Evolutionary conservation across 106 monocot genomes (phyloP).

Genomic region (Allium fistulosum): DNA sequence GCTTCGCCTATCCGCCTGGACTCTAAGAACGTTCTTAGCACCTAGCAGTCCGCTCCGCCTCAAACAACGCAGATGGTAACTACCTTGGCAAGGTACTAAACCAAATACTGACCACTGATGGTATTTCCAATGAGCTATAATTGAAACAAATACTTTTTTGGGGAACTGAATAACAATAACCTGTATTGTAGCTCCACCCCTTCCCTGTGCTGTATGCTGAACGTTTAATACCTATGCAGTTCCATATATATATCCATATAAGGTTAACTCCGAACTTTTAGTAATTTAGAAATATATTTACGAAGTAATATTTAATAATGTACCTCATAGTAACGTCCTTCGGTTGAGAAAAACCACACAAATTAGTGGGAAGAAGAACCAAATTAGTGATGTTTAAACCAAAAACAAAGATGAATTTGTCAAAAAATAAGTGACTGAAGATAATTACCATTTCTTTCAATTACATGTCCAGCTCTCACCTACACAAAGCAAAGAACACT

Average conservation of each 20-base stretch:
- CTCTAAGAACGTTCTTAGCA: not conserved
- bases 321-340: conserved; percentile 93
- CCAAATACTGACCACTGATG: not conserved
- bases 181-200: conserved; percentile 82
- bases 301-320: not conserved
- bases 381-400: conserved; percentile 8
- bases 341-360: conserved; percentile 12
- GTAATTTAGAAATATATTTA: not conserved
- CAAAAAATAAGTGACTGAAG: conserved; percentile 12
- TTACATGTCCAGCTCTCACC: conserved; percentile 83
- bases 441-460: conserved; percentile 82
- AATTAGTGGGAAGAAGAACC: conserved; percentile 5
- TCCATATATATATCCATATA: not conserved
- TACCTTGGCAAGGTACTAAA: not conserved
- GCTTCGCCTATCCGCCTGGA: too few species aligned
- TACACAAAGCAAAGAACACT: conserved; percentile 22
- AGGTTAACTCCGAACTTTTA: not conserved
- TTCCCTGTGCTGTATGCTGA: conserved; percentile 68
- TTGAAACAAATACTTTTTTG: not conserved
- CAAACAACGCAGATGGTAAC: not conserved
- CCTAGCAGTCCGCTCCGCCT: not conserved
- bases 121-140: too few species aligned
- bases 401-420: conserved; percentile 9
- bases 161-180: conserved; percentile 2
- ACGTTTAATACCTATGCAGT: conserved; percentile 55